A percentile compares a stretch with the other conserved stretches of the same genome.
These are phyloP conservation scores for Hypocrella siamensis DNA, from an alignment of 2,329 filamentous ascomycete genomes.

Conservation along the genomic window DNA sequence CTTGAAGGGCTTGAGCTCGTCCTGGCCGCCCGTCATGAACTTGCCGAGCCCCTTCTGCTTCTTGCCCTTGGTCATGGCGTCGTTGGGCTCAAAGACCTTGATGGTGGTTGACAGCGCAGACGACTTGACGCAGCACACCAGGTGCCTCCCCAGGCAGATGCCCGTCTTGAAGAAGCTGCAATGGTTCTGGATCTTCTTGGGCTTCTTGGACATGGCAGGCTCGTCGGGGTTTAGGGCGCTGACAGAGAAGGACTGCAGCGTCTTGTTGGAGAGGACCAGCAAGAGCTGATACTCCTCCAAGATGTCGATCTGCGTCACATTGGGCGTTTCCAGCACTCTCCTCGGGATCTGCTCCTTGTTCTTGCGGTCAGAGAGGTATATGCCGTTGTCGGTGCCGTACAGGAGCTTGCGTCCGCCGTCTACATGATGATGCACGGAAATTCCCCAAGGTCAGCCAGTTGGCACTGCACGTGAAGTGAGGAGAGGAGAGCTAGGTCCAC, in stretches of 20 bases:
- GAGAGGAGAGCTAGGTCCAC: too few relatives aligned
- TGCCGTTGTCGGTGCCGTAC: slow-evolving; percentile 84
- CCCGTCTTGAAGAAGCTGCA: slow-evolving; percentile 98
- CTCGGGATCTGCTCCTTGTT: slow-evolving; percentile 69
- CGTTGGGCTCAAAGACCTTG: slow-evolving; percentile 98
- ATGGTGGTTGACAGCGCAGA: slow-evolving; percentile 88
- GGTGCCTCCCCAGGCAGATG: slow-evolving; percentile 81
- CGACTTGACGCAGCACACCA: slow-evolving; percentile 94
- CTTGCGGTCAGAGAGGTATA: slow-evolving; percentile 84
- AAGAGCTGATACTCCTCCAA: slow-evolving; percentile 89
- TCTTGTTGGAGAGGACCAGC: slow-evolving; percentile 84
- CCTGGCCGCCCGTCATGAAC: slow-evolving; percentile 86
- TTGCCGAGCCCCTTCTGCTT: slow-evolving; percentile 92
- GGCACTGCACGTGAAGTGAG: too few relatives aligned
- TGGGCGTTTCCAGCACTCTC: slow-evolving; percentile 70
- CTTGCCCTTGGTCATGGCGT: slow-evolving; percentile 82
- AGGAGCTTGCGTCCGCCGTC: slow-evolving; percentile 92
- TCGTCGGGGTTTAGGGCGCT: slow-evolving; percentile 78
- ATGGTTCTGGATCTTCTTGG: slow-evolving; percentile 92
- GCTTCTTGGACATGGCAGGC: slow-evolving; percentile 63
- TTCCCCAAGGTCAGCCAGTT: too few relatives aligned
- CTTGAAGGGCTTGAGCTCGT: slow-evolving; percentile 92
- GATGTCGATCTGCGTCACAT: slow-evolving; percentile 90
- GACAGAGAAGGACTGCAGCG: slow-evolving; percentile 75
- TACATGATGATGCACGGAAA: slow-evolving; percentile 17